Evolutionary conservation across 2,329 filamentous ascomycete genomes (phyloP), one percentile per base, ranked within the genome.

Genomic region (Exophiala phaeomuriformis): DNA sequence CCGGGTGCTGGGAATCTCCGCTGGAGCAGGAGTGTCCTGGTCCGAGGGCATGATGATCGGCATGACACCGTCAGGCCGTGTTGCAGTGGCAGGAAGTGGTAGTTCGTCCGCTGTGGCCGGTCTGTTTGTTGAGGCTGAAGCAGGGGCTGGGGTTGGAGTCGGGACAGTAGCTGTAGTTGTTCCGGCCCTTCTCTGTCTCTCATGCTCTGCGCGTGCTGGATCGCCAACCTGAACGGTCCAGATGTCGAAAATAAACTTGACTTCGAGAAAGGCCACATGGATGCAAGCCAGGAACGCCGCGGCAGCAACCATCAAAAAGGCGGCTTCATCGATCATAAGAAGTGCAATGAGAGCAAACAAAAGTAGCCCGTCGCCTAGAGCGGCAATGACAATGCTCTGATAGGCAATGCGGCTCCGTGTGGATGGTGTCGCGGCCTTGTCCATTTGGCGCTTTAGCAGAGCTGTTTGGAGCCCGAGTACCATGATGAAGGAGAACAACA

Each of bases 221-320:
- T 72, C 61, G 33, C 61, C 63, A n/a, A 63, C 77, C 63, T 84
- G 82, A 1, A 83, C 78, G 19, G 76, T 75, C 81, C 81, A 84
- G n/a, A 85, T 81, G 49, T 84, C 81, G 71, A 83, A 79, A 63
- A 84, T 71, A 60, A 85, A 84, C 49, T 80, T 77, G 71, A 84
- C 81, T 32, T 81, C 80, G 52, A 83, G 79, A 64, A 80, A 80
- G 53, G 78, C 77, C 28, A 83, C 78, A 10, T 78, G 79, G 46
- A 83, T 74, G 57, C 83, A 77, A 1, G 79, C 75, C 12, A 84
- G 65, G 63, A 83, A 84, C 2, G 77, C 77, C 29, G 77, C 74
- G 1, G 75, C 74, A 10, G 80, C 74, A 50, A 83, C 66, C 10
- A 78, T 71, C 32, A 83, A 66, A 58, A 80, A 81, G 0, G 79